Base-by-base conservation (phyloP, 148 eudicot species). In the Persicaria tinctoria region DNA sequence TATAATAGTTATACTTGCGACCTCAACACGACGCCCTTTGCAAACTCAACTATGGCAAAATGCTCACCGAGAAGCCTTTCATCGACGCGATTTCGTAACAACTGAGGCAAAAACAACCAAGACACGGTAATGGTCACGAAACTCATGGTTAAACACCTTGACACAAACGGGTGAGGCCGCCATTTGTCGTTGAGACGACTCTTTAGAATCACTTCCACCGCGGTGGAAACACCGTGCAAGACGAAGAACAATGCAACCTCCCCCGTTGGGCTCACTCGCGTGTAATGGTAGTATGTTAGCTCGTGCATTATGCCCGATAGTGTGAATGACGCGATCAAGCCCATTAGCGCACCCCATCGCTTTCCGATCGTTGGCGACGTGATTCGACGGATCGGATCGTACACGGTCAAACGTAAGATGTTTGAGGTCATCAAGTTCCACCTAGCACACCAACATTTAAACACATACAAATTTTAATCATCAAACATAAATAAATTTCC, bases 251-350 rank as follows among this genome's bases (percentile, higher is more conserved):
- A 82, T 66, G 89, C 87, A 41, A 89, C 88, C 77, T 89, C 90
- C 87, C 87, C 82, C 51, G 93, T 85, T 11, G 93, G 90, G 11
- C 46, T 12, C 20, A 20, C 90, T 16, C 82, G 84, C 0, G 90
- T 75, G 7, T 83, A n/a, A 69, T 89, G 87, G 56, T 44, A 85
- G 66, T 49, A 87, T 8, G 87, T 74, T 5, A 79, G 0, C 77
- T 89, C 93, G n/a, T 89, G 93, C 90, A 89, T 89, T 4, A 89
- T 75, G 11, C 93, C 93, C 0, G 90, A 87, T 16, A 84, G 87
- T 45, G 74, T 60, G 48, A 89, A 89, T 0, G 89, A 79, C 8
- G 84, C 86, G 2, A 85, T 6, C 51, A 71, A 51, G 0, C 77
- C 85, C 4, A 49, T 12, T 7, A 45, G 46, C 3, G 16, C 4